Base-by-base conservation (phyloP, 2,329 filamentous ascomycete species). In the Acephala macrosclerotiorum region DNA sequence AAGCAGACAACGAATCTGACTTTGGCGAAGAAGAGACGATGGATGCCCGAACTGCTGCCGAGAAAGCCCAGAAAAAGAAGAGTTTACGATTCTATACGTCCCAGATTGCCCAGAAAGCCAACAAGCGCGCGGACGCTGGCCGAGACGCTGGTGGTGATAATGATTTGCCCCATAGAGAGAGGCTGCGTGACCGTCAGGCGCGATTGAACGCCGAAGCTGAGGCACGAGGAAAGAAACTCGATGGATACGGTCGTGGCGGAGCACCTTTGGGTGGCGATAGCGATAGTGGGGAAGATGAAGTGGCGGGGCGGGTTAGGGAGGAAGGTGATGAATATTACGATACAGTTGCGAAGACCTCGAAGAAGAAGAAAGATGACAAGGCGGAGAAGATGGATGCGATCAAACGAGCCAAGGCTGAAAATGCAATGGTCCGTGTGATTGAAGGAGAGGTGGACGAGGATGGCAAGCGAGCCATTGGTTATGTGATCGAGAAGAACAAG, bases 401-500 rank as follows among this genome's bases (percentile, higher is more conserved):
- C 53, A 83, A 84, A 20, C 82, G 83, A 2, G 91, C 91, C 14
- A 81, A 83, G 33, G 85, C 85, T 3, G 85, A 86, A 20, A 85
- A 84, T 65, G 90, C 91, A 69, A 83, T 87, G 60, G 84, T 90
- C 67, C 83, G 86, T 3, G 81, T 90, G 1, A 85, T 90, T 72
- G 84, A 88, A 66, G 90, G 92, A 75, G 84, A 86, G 73, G 78
- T 97, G 51, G 93, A 91, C 49, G 83, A 88, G 65, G 94, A 97
- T 74, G 95, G 94, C 66, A 97, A 97, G 82, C 85, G 96, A 66
- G 93, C 93, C 79, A 97, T 99, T 77, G 92, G 89, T 20, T 98
- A 97, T 80, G 87, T 90, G 72, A 99, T 99, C 76, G 88, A 94
- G 82, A 97, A 98, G 88, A 99, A 99, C 81, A 97, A 97, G 86